These are phyloP conservation scores for Calocybe indica DNA, from an alignment of 768 basidiomycete genomes.

Conservation along the genomic window DNA sequence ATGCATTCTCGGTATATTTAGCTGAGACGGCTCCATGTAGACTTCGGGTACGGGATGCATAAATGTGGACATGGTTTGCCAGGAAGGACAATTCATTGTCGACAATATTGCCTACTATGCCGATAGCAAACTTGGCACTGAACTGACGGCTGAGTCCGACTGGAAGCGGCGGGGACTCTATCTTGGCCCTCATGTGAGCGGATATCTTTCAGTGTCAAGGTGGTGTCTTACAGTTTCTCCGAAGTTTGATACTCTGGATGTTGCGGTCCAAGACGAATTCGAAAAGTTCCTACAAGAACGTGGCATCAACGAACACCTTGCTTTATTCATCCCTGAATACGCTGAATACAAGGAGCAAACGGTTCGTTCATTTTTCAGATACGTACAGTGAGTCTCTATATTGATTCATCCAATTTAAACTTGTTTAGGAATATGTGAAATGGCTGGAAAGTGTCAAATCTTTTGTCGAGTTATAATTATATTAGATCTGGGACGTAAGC, in stretches of 20 bases:
- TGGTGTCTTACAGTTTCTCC: not conserved
- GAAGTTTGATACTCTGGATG: conserved; percentile 88
- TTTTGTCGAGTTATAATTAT: conserved; percentile 62
- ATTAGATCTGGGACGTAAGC: not conserved
- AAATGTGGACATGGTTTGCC: conserved; percentile 70
- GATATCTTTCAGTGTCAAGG: not conserved
- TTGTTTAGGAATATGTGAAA: conserved; percentile 75
- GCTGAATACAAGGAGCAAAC: conserved; percentile 90
- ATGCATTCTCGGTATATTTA: not conserved
- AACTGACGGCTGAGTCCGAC: conserved; percentile 83
- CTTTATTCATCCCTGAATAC: conserved; percentile 85
- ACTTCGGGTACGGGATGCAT: conserved; percentile 55
- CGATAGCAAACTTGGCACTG: conserved; percentile 65
- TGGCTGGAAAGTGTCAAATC: conserved; percentile 82
- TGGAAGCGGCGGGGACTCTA: conserved; percentile 91
- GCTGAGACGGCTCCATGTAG: conserved; percentile 23
- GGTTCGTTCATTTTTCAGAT: conserved; percentile 37
- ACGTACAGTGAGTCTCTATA: conserved; percentile 3
- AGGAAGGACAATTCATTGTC: conserved; percentile 76
- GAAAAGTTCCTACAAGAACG: conserved; percentile 87
- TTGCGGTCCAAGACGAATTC: conserved; percentile 84
- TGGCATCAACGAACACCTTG: conserved; percentile 77
- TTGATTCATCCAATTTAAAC: conserved; percentile 4
- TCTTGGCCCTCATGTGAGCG: conserved; percentile 78
- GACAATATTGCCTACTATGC: conserved; percentile 88